Evolutionary conservation across 176 grass and related monocot species (phyloP).

Genomic region (Stipa capillata): DNA sequence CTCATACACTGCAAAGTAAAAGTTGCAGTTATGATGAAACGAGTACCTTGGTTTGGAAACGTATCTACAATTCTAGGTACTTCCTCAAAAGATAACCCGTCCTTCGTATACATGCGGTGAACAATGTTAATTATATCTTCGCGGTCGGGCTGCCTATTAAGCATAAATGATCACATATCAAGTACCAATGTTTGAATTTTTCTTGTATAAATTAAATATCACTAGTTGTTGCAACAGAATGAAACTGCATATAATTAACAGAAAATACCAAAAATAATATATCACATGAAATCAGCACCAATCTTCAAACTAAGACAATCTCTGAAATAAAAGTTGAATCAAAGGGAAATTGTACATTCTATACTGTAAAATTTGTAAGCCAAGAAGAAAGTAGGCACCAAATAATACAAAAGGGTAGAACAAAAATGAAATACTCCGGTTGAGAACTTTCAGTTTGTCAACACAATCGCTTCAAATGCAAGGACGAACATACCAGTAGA

Average conservation of each 20-base stretch:
- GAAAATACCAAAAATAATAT: neutral
- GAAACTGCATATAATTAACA: neutral
- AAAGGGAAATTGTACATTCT: neutral
- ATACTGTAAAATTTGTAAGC: neutral
- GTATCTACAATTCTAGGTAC: constrained; percentile 57
- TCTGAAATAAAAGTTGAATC: neutral
- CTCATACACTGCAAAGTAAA: neutral
- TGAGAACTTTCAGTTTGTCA: neutral
- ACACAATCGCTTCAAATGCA: constrained; percentile 10
- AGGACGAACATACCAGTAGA: constrained; percentile 63
- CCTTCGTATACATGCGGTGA: constrained; percentile 76
- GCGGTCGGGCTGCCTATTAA: constrained; percentile 72
- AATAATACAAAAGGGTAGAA: neutral
- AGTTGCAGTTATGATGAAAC: neutral
- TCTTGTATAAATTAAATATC: neutral
- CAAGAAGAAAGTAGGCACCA: neutral
- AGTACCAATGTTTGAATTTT: neutral
- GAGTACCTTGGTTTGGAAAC: constrained; percentile 89
- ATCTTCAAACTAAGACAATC: constrained; percentile 1
- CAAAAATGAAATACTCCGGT: neutral
- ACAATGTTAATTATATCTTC: constrained; percentile 97
- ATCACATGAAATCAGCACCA: neutral
- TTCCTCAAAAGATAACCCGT: constrained; percentile 65
- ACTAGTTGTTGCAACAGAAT: neutral
- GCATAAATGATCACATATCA: neutral